Conservation (phyloP, 2,329 filamentous ascomycete species). For the Leptographium procerum region DNA sequence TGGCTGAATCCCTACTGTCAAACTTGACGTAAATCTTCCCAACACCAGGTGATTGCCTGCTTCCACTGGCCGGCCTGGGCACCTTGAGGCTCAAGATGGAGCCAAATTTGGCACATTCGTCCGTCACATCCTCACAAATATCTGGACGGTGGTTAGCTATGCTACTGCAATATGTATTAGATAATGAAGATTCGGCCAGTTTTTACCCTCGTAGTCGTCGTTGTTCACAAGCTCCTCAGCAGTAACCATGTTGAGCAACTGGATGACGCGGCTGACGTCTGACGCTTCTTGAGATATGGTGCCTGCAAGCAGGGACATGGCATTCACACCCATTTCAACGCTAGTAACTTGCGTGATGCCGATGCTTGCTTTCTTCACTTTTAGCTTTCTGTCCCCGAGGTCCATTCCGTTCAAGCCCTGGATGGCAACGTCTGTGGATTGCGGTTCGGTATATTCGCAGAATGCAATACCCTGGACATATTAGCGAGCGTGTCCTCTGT, state of each 20-base stretch:
- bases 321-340: constrained; percentile 90
- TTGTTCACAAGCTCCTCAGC: constrained; percentile 86
- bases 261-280: constrained; percentile 74
- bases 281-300: constrained; percentile 64
- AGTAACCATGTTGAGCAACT: constrained; percentile 97
- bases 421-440: constrained; percentile 71
- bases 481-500: background rate
- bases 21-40: constrained; percentile 98
- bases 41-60: constrained; percentile 74
- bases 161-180: background rate
- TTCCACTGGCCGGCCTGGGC: constrained; percentile 72
- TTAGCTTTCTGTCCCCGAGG: constrained; percentile 74
- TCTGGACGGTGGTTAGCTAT: constrained; percentile 45
- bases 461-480: constrained; percentile 73
- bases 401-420: constrained; percentile 90
- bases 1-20: constrained; percentile 63
- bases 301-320: constrained; percentile 94
- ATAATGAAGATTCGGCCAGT: background rate
- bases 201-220: constrained; percentile 85
- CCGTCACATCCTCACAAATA: constrained; percentile 88
- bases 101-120: constrained; percentile 90
- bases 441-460: constrained; percentile 79
- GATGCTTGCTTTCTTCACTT: constrained; percentile 80
- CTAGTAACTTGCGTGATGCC: constrained; percentile 87
- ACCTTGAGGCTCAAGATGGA: constrained; percentile 81